A percentile compares a stretch with the other conserved stretches of the same genome.
Evolutionary conservation across 148 eudicot genomes (phyloP).

Genomic region (Rhododendron ovatum): DNA sequence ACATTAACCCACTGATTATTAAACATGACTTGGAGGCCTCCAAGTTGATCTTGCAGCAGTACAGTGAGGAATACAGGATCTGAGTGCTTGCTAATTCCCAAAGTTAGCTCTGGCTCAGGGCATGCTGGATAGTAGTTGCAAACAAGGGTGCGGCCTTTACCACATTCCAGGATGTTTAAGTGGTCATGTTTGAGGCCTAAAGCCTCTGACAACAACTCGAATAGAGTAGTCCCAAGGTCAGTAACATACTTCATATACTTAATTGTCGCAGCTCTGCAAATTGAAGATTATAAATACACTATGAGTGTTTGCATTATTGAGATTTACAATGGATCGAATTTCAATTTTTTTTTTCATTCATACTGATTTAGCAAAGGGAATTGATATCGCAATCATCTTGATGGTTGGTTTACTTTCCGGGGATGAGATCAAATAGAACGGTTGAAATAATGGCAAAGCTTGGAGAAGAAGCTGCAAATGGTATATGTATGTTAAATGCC

Average conservation of each 20-base stretch:
- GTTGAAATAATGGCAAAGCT: not conserved
- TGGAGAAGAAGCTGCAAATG: not conserved
- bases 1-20: conserved; percentile 11
- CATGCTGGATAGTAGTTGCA: conserved; percentile 10
- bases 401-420: not conserved
- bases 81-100: conserved; percentile 2
- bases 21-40: conserved; percentile 9
- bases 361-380: not conserved
- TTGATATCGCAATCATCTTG: not conserved
- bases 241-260: not conserved
- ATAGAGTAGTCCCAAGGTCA: not conserved
- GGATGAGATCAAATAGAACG: not conserved
- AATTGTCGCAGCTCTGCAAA: not conserved
- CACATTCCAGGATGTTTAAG: conserved; percentile 5
- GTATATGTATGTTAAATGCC: not conserved
- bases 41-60: conserved; percentile 8
- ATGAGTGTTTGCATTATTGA: not conserved
- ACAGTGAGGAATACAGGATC: conserved; percentile 8
- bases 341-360: not conserved
- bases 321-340: not conserved
- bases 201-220: conserved; percentile 4
- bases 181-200: not conserved
- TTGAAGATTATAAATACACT: not conserved
- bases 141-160: not conserved
- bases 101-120: conserved; percentile 12